Evolutionary conservation across 768 basidiomycete genomes (phyloP), one percentile per base, ranked within the genome.

Genomic region (Lactarius deliciosus): DNA sequence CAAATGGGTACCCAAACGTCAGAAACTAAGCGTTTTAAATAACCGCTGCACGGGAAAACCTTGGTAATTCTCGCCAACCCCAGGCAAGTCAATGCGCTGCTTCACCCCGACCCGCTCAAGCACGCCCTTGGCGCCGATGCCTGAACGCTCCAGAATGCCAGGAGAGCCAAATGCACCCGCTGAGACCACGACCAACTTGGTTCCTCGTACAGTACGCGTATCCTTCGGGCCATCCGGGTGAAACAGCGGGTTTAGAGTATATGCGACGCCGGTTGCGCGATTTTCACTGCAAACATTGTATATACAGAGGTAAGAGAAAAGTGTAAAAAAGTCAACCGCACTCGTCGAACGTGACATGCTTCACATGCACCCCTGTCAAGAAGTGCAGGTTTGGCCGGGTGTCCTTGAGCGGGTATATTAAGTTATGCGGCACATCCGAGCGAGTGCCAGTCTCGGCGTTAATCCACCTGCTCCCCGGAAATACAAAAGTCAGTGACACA

Each of bases 61-160:
- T 63, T 76, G 74, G 43, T 76, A 80, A 62, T 79, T 78, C 64
- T 77, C 74, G 18, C 80, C 79, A 57, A 82, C 80, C 54, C 75
- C 76, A 15, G 79, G 78, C 15, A 80, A 74, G 57, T 81, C 79
- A 28, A 79, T 62, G 36, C 69, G 64, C 43, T 45, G 43, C 43
- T n/a, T 28, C 36, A 83, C 68, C 0, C 74, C 75, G 20, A 69
- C 68, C 16, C 71, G 32, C 54, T 73, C 63, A 0, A 83, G 75
- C 1, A 78, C 53, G 0, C 69, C 68, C 55, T 66, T 66, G 6
- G 73, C 66, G 2, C 82, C 82, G 16, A 83, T 77, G 0, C 81
- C 82, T 2, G 80, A 85, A 3, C 86, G 78, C 70, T 87, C 83
- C 8, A 89, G 79, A 22, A 88, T 79, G 57, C 78, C 76, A 0